Evolutionary conservation across 169 alveolate species (phyloP), one percentile per base, ranked within the genome.

Genomic region (Plasmodium adleri): DNA sequence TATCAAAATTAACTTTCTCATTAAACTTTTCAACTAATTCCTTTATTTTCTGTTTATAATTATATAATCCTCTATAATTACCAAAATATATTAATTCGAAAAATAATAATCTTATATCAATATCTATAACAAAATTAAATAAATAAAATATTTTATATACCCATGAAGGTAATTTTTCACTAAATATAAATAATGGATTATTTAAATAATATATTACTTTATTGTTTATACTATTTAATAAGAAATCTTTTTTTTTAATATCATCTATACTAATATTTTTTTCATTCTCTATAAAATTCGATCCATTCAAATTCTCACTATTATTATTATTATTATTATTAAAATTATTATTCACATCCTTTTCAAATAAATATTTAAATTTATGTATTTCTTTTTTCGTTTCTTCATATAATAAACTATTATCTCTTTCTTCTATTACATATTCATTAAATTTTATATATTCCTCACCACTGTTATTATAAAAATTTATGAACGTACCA

Each of bases 161-260:
- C 92, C 92, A 86, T 59, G 88, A 72, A 2, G 92, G 92, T 50
- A 86, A 60, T 22, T 86, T 86, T 62, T 86, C 92, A 67, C 92
- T 86, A 73, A 86, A 86, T 15, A 86, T 63, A 24, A 86, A 72
- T 62, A 86, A 64, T 4, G 88, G 92, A 8, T 86, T 86, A 62
- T 86, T 86, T 75, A 86, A 60, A 67, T 58, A 86, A 47, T 72
- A 86, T 62, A 86, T 72, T 54, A 86, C 58, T n/a, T 86, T 86
- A 49, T 86, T 86, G 56, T 86, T 86, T 45, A 86, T 59, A 54
- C 92, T 86, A 56, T 86, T 86, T 32, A 86, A 54, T 20, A 72
- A 20, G 32, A 86, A 86, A 22, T 74, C 49, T 17, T 86, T 72
- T 49, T 86, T 86, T 52, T 70, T 72, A 60, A 86, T 86, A 10